These are phyloP conservation scores for Nephelium lappaceum DNA, from an alignment of 345 rosid species.

Conservation along the genomic window DNA sequence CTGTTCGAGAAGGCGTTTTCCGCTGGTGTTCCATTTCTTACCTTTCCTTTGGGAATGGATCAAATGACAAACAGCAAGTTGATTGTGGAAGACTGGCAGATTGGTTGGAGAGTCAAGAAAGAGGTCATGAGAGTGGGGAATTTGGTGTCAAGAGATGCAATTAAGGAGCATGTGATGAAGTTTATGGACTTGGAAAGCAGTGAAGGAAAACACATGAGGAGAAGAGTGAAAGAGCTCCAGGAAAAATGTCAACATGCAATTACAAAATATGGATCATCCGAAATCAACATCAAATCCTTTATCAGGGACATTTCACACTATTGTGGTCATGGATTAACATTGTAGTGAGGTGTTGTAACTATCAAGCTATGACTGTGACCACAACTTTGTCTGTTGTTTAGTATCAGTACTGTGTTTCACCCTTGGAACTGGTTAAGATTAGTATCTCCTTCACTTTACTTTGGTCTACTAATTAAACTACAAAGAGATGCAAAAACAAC, in stretches of 20 bases:
- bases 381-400: no score
- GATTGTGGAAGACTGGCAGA: constrained; percentile 60
- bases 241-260: constrained; percentile 35
- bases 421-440: no score
- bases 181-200: no score
- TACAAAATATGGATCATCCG: constrained; percentile 41
- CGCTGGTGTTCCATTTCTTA: constrained; percentile 51
- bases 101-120: constrained; percentile 47
- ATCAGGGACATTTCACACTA: constrained; percentile 38
- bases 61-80: constrained; percentile 52
- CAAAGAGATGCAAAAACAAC: no score
- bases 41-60: constrained; percentile 52
- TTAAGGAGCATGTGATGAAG: constrained; percentile 24
- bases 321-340: neutral
- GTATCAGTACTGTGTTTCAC: no score
- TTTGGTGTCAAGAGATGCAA: constrained; percentile 37
- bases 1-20: constrained; percentile 53
- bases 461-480: no score
- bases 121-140: constrained; percentile 8
- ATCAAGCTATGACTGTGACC: neutral
- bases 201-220: constrained; percentile 36
- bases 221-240: constrained; percentile 28
- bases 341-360: no score
- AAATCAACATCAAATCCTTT: constrained; percentile 41
- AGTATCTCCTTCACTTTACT: no score